These are phyloP conservation scores for Calocybe indica DNA, from an alignment of 768 basidiomycete species.

Conservation along the genomic window DNA sequence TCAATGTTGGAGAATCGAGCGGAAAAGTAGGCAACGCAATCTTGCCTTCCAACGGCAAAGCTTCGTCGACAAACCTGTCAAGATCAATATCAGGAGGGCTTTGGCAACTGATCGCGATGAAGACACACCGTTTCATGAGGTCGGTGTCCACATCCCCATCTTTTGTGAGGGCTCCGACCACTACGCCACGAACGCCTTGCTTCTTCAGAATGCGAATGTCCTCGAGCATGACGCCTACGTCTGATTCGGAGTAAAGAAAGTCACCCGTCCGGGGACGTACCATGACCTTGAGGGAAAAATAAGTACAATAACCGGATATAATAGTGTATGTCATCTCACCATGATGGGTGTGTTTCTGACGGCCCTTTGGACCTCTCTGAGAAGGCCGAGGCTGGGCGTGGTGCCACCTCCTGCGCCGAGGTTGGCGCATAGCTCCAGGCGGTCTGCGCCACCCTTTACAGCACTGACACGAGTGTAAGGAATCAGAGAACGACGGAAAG, in stretches of 20 bases:
- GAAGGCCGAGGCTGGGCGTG: slow-evolving; percentile 74
- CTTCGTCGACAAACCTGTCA: slow-evolving; percentile 48
- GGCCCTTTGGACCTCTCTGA: slow-evolving; percentile 47
- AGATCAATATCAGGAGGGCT: background rate
- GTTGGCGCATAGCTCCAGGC: slow-evolving; percentile 73
- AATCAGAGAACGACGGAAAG: slow-evolving; percentile 1
- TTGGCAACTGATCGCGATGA: background rate
- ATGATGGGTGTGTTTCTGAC: slow-evolving; percentile 56
- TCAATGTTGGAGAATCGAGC: background rate
- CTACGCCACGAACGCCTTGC: slow-evolving; percentile 55
- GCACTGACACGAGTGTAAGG: slow-evolving; percentile 41
- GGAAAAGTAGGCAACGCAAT: background rate
- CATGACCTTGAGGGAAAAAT: slow-evolving; percentile 50
- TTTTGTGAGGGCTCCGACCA: slow-evolving; percentile 54
- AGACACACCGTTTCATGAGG: slow-evolving; percentile 47
- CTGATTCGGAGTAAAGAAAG: slow-evolving; percentile 64
- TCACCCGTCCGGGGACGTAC: slow-evolving; percentile 76
- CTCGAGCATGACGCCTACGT: slow-evolving; percentile 68
- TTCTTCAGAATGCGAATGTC: slow-evolving; percentile 62
- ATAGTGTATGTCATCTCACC: slow-evolving; percentile 31
- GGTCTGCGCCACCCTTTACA: slow-evolving; percentile 61
- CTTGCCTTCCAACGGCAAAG: slow-evolving; percentile 58
- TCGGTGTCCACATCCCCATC: slow-evolving; percentile 56
- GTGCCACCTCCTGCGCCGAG: slow-evolving; percentile 73
- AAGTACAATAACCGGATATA: background rate